Conservation (phyloP, 805 yeast genomes). For the Cyberlindnera amylophila region DNA sequence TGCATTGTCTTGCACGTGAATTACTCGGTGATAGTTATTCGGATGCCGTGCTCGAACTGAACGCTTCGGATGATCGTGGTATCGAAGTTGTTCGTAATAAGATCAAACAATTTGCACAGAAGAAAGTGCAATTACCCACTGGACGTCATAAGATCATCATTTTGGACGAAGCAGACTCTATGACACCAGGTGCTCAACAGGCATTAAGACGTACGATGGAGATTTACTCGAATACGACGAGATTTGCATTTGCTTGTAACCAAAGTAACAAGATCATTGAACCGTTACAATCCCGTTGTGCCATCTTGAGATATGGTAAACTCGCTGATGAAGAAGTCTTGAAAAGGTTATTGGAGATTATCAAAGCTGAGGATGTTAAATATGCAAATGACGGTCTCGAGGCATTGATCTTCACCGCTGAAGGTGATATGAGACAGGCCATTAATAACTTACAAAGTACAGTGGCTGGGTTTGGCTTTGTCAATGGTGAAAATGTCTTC, state of each 20-base stretch:
- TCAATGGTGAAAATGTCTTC: slow-evolving; percentile 89
- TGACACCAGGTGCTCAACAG: slow-evolving; percentile 95
- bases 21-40: slow-evolving; percentile 68
- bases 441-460: slow-evolving; percentile 91
- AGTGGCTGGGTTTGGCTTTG: slow-evolving; percentile 87
- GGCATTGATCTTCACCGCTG: slow-evolving; percentile 91
- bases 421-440: slow-evolving; percentile 99
- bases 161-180: slow-evolving; percentile 93
- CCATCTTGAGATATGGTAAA: slow-evolving; percentile 80
- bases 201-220: slow-evolving; percentile 97
- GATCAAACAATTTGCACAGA: slow-evolving; percentile 94
- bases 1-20: slow-evolving; percentile 84
- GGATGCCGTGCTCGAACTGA: slow-evolving; percentile 88
- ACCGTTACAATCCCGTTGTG: slow-evolving; percentile 95
- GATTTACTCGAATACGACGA: slow-evolving; percentile 87
- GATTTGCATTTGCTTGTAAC: slow-evolving; percentile 98
- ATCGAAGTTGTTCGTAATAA: slow-evolving; percentile 93
- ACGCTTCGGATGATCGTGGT: slow-evolving; percentile 97
- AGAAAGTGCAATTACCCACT: slow-evolving; percentile 79
- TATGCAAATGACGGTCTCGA: slow-evolving; percentile 87
- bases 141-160: slow-evolving; percentile 93
- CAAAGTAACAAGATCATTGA: slow-evolving; percentile 93
- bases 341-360: slow-evolving; percentile 67
- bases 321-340: slow-evolving; percentile 83
- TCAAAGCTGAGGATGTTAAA: slow-evolving; percentile 65